Conservation (phyloP, 495 filamentous ascomycete species). For the Trichoderma erinaceum region DNA sequence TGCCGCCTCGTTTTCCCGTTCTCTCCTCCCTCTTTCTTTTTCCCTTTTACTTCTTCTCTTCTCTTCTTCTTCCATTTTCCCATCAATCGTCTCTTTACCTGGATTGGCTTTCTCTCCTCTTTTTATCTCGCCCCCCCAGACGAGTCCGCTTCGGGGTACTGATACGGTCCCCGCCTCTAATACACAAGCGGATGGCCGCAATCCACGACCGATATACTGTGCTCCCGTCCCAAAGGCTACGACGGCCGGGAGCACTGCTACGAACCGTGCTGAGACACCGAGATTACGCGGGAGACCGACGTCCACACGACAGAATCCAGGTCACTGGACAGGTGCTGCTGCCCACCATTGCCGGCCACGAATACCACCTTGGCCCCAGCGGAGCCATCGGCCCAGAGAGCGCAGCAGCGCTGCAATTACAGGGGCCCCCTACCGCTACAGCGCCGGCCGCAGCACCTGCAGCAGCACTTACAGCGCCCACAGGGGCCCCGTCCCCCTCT, state of each 20-base stretch:
- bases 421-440: conserved; percentile 2
- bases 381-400: background rate
- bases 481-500: background rate
- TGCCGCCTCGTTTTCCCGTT: background rate
- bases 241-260: conserved; percentile 11
- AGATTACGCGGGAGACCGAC: background rate
- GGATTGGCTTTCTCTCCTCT: background rate
- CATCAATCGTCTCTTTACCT: background rate
- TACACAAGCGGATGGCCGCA: conserved; percentile 6
- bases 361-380: background rate
- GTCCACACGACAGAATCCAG: background rate
- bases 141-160: too few relatives aligned
- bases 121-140: background rate
- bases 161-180: background rate
- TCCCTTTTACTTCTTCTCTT: background rate
- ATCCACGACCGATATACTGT: conserved; percentile 11
- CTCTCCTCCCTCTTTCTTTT: background rate
- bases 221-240: conserved; percentile 4
- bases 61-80: background rate
- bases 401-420: background rate
- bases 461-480: background rate
- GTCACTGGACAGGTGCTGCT: background rate
- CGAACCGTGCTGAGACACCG: conserved; percentile 8
- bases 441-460: background rate
- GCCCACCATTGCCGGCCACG: background rate